A percentile compares a stretch with the other conserved stretches of the same genome.
These are phyloP conservation scores for Podospora fimiseda DNA, from an alignment of 495 filamentous ascomycete genomes.

Conservation along the genomic window DNA sequence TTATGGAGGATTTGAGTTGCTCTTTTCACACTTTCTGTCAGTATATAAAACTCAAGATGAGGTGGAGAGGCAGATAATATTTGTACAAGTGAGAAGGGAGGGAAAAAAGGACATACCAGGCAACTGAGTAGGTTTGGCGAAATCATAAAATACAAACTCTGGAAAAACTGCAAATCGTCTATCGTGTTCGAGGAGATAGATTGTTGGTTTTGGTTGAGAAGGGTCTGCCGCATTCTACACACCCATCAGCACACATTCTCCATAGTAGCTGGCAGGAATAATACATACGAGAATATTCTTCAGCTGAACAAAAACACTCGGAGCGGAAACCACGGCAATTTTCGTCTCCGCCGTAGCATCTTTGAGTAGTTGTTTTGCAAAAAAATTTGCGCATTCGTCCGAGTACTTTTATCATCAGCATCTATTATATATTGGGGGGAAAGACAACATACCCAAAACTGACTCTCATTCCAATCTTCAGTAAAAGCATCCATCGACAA, in stretches of 20 bases:
- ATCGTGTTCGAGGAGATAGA: conserved; percentile 66
- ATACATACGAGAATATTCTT: conserved; percentile 56
- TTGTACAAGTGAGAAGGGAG: too few relatives aligned
- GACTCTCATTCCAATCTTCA: conserved; percentile 76
- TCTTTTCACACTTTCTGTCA: conserved; percentile 14
- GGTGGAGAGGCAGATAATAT: not conserved
- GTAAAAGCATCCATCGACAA: conserved; percentile 65
- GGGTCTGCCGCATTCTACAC: conserved; percentile 20
- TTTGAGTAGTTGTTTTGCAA: conserved; percentile 57
- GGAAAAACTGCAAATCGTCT: conserved; percentile 61
- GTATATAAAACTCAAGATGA: not conserved
- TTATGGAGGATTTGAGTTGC: conserved; percentile 55
- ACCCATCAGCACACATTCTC: too few relatives aligned
- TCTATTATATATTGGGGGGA: too few relatives aligned
- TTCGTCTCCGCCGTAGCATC: conserved; percentile 45
- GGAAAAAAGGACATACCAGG: conserved; percentile 38
- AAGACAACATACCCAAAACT: conserved; percentile 78
- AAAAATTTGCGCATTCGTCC: conserved; percentile 55
- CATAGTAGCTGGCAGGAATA: not conserved
- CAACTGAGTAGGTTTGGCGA: conserved; percentile 55
- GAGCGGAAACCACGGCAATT: conserved; percentile 66
- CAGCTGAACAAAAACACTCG: conserved; percentile 68
- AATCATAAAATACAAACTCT: conserved; percentile 70
- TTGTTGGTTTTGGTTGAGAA: conserved; percentile 39
- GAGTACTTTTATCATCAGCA: conserved; percentile 69